phyloP scores from a whole-genome alignment of 352 stramenopile genomes.

The Pythium folliculosum region DNA sequence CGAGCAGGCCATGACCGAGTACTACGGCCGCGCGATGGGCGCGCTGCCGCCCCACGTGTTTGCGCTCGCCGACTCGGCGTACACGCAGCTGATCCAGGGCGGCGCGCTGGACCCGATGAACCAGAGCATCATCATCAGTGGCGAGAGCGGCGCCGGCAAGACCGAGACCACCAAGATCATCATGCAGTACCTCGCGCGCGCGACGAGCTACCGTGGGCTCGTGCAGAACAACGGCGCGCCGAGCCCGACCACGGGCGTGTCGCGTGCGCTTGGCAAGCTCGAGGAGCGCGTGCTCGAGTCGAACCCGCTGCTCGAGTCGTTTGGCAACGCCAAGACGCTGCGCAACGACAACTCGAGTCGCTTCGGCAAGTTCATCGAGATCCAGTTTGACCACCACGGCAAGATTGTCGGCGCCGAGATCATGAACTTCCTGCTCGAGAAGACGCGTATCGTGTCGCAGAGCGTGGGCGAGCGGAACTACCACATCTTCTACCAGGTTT shows the following conservation, averaged over 20 bases:
- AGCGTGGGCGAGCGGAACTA: constrained; percentile 95
- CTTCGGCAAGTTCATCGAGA: constrained; percentile 98
- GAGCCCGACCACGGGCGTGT: constrained; percentile 78
- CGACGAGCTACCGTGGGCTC: constrained; percentile 75
- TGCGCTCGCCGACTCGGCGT: constrained; percentile 87
- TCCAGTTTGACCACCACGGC: constrained; percentile 93
- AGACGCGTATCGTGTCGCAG: constrained; percentile 89
- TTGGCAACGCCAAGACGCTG: constrained; percentile 93
- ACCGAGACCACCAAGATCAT: constrained; percentile 93
- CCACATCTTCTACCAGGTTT: constrained; percentile 97
- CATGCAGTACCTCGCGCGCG: constrained; percentile 86
- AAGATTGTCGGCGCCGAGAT: constrained; percentile 91
- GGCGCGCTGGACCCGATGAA: constrained; percentile 80
- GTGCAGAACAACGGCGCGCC: constrained; percentile 56
- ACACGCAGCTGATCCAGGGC: constrained; percentile 87
- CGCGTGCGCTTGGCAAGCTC: constrained; percentile 85
- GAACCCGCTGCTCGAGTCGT: constrained; percentile 89
- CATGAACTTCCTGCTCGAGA: constrained; percentile 91
- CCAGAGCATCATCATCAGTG: constrained; percentile 93
- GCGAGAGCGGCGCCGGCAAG: constrained; percentile 89
- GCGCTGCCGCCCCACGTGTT: constrained; percentile 90
- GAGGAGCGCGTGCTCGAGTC: constrained; percentile 88
- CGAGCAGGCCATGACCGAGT: constrained; percentile 84
- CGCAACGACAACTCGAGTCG: constrained; percentile 97
- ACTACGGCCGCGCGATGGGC: constrained; percentile 86